These are phyloP conservation scores for Macaranga tanarius DNA, from an alignment of 441 rosid genomes.

Conservation along the genomic window DNA sequence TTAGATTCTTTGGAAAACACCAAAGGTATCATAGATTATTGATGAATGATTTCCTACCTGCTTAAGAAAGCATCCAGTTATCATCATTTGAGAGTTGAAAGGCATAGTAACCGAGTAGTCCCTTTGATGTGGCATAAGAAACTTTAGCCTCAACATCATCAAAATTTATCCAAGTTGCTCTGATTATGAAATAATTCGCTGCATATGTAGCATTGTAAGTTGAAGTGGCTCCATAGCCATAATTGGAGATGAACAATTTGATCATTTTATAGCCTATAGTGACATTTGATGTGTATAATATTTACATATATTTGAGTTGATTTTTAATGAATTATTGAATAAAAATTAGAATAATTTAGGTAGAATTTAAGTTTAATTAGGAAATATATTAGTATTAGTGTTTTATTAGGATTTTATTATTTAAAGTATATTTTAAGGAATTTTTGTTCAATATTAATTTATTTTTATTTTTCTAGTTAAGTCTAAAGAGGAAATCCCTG, in stretches of 20 bases:
- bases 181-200: slow-evolving; percentile 32
- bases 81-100: slow-evolving; percentile 39
- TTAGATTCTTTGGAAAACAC: no score
- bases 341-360: no score
- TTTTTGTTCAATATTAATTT: no score
- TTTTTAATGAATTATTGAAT: no score
- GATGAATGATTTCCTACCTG: slow-evolving; percentile 30
- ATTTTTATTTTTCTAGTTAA: no score
- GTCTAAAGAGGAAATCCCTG: no score
- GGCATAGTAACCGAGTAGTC: slow-evolving; percentile 40
- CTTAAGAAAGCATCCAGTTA: slow-evolving; percentile 43
- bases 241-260: slow-evolving; percentile 27
- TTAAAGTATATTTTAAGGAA: no score
- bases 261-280: slow-evolving; percentile 34
- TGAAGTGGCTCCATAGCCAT: slow-evolving; percentile 37
- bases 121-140: slow-evolving; percentile 38
- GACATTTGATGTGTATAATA: no score
- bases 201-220: slow-evolving; percentile 43
- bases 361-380: no score
- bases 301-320: no score
- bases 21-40: background rate
- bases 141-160: slow-evolving; percentile 46
- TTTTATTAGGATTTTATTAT: no score
- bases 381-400: no score
- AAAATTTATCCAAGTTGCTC: slow-evolving; percentile 44